A percentile compares a stretch with the other conserved stretches of the same genome.
These are phyloP conservation scores for Stylosanthes scabra DNA, from an alignment of 331 rosid species.

Conservation along the genomic window DNA sequence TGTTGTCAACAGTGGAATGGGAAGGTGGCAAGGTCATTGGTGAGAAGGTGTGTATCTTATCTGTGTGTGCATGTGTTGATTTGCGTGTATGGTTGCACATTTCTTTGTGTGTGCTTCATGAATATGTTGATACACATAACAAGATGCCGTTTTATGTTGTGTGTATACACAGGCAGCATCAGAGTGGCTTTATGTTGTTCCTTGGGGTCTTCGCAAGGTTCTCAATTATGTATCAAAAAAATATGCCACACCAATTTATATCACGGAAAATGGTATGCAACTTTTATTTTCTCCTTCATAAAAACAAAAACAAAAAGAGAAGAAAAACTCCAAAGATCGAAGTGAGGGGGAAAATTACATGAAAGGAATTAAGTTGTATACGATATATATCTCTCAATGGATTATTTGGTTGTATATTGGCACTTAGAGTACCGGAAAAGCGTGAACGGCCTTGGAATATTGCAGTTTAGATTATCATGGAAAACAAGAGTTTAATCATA, in stretches of 20 bases:
- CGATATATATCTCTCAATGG: background rate
- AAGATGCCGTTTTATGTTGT: conserved; percentile 15
- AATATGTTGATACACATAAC: background rate
- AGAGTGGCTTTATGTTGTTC: conserved; percentile 96
- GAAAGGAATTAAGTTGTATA: background rate
- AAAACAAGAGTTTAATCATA: no score
- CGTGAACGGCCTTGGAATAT: no score
- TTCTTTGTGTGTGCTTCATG: background rate
- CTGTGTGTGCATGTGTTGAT: conserved; percentile 3
- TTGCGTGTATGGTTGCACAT: background rate
- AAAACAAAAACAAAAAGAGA: background rate
- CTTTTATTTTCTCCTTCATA: conserved; percentile 16
- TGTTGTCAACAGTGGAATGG: conserved; percentile 69
- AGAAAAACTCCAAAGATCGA: background rate
- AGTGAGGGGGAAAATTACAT: conserved; percentile 3
- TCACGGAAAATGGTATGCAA: conserved; percentile 88
- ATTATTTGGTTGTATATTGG: conserved; percentile 8
- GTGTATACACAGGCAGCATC: conserved; percentile 87
- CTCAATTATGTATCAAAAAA: conserved; percentile 67
- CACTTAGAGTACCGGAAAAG: background rate
- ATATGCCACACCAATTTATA: conserved; percentile 66
- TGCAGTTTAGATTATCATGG: no score
- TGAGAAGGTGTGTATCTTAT: conserved; percentile 65
- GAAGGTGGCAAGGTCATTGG: conserved; percentile 88
- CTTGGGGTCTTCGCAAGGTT: conserved; percentile 89